Evolutionary conservation across 768 basidiomycete genomes (phyloP), one percentile per base, ranked within the genome.

Genomic region (Nidularia sp.): DNA sequence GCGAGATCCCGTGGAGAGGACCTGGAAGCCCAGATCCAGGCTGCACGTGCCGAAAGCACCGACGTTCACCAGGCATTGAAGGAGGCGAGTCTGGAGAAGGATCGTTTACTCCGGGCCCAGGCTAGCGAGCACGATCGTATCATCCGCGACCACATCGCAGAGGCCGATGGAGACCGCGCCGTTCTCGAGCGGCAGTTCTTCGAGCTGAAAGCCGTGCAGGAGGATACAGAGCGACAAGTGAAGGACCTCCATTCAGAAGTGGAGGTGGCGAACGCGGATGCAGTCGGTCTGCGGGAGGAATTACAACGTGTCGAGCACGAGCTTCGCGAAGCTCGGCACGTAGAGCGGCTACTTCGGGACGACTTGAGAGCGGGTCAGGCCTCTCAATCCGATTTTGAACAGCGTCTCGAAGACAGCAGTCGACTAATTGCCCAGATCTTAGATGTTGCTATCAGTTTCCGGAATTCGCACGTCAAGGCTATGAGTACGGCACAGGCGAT

Each of bases 351-450:
- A 9, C 74, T 93, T 42, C 78, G 89, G 1, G 85, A 90, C 10
- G 88, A 95, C 57, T 69, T 92, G 15, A 81, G 80, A 31, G 72
- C 81, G n/a, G 84, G 87, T 9, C 80, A 81, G 34, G 75, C 77
- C 18, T 89, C 86, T 4, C 84, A 85, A 50, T 81, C 81, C 25
- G 81, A 81, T 48, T 82, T 79, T 56, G 88, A 90, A 60, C 81
- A 83, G 52, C 78, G 74, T 34, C 65, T 87, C 42, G 88, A 91
- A 61, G 76, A 80, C 33, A 80, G 78, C 48, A 76, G 79, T 50
- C 78, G 88, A 9, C 71, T 95, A 41, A 75, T 90, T 51, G 90
- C 92, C 0, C 90, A 95, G 62, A 80, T 95, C 50, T 74, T 93
- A 22, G 86, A 89, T 55, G 86, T 88, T 45, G 88, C 89, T 2